Evolutionary conservation across 2,329 filamentous ascomycete genomes (phyloP).

Genomic region (Colletotrichum sp.): DNA sequence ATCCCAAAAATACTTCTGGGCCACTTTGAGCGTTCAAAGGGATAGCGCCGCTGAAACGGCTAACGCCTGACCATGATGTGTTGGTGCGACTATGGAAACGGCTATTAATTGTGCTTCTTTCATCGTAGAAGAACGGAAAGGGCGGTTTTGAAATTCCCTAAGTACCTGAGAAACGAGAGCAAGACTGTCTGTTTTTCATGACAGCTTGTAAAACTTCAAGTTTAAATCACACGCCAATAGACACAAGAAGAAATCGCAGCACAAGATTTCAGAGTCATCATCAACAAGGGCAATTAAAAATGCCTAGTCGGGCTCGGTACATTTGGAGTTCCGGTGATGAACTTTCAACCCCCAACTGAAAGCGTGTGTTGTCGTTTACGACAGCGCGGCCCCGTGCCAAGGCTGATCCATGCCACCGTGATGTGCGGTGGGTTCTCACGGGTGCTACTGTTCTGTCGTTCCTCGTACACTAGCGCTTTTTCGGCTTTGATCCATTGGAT

Average conservation of each 20-base stretch:
- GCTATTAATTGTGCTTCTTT: not conserved
- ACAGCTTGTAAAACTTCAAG: not conserved
- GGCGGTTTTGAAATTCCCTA: not conserved
- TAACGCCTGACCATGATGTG: too few relatives aligned
- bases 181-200: not conserved
- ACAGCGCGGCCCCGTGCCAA: not conserved
- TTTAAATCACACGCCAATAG: not conserved
- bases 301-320: not conserved
- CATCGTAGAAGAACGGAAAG: not conserved
- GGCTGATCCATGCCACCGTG: rapidly evolving
- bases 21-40: too few relatives aligned
- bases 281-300: not conserved
- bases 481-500: not conserved
- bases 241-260: not conserved
- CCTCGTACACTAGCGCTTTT: not conserved
- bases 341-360: not conserved
- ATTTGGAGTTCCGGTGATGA: not conserved
- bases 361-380: not conserved
- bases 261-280: not conserved
- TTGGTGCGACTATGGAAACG: too few relatives aligned
- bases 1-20: too few relatives aligned
- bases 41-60: too few relatives aligned
- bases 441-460: not conserved
- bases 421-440: not conserved
- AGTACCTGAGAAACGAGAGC: not conserved